Evolutionary conservation across 192 early-diverging fungal genomes (phyloP), one percentile per base, ranked within the genome.

Genomic region (Podila horticola): DNA sequence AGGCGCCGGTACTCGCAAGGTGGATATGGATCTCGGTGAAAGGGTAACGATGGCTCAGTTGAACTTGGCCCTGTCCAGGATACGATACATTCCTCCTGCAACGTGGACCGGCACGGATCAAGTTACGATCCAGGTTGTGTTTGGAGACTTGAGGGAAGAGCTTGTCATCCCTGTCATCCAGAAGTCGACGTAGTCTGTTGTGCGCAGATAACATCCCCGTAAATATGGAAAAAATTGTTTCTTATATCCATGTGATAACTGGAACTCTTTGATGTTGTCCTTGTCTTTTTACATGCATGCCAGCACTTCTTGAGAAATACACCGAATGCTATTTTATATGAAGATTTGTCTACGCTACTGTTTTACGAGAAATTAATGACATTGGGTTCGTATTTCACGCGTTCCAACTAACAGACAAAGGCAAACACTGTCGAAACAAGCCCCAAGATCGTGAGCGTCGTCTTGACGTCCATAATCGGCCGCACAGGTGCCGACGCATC

Each of bases 1-100:
- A 0, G 50, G 34, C 3, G 71, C 66, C 4, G 76, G 76, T 12
- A 29, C 66, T 19, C 45, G 66, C 11, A 72, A 62, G 61, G 61
- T 73, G 4, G 66, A 81, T 31, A 63, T 81, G 71, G 70, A 68
- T 52, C 36, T 81, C n/a, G 76, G 76, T 5, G 71, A 72, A 15
- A 31, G 58, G 9, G 71, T 73, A 29, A 68, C 76, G n/a, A 81
- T 81, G 76, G 70, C 76, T 28, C 65, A 73, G n/a, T 24, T 81
- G 36, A 81, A 81, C 57, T 22, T 45, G 61, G 76, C 66, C 5
- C 58, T 81, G 31, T 81, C 76, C 13, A 66, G 76, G 71, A 69
- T 81, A 64, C 76, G 71, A 19, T 81, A 81, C 26, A 26, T 81
- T 30, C 70, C 75, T 8, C 68, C 75, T 1, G 10, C 55, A 4